Conservation (phyloP, 192 early-diverging fungal species). For the Podila horticola region DNA sequence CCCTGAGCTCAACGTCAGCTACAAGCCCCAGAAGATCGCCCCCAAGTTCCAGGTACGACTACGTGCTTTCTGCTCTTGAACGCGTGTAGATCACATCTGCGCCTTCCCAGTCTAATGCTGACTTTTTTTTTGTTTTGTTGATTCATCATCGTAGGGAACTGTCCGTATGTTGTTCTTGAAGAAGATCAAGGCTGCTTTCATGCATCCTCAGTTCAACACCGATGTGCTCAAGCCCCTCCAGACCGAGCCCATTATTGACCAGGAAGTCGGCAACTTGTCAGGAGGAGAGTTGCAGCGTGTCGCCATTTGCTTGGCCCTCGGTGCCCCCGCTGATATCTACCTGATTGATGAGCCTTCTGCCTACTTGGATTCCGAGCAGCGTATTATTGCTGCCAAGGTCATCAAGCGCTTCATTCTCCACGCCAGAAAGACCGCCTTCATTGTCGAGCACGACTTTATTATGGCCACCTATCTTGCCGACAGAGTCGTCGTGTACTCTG, state of each 20-base stretch:
- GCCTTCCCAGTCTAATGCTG: not conserved
- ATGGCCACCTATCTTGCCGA: slow-evolving; percentile 99
- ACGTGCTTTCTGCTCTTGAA: not conserved
- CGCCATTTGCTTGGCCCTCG: slow-evolving; percentile 90
- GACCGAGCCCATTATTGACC: slow-evolving; percentile 94
- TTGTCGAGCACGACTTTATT: slow-evolving; percentile 99
- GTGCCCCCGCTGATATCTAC: slow-evolving; percentile 94
- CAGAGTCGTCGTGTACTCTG: slow-evolving; percentile 95
- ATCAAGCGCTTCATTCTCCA: slow-evolving; percentile 98
- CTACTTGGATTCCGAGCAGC: slow-evolving; percentile 98
- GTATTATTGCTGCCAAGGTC: slow-evolving; percentile 98
- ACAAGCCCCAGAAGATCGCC: slow-evolving; percentile 99
- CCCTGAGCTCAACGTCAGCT: slow-evolving; percentile 89
- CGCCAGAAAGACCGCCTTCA: slow-evolving; percentile 96
- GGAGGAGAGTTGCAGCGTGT: slow-evolving; percentile 99
- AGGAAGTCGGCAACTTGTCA: slow-evolving; percentile 86
- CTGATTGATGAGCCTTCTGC: slow-evolving; percentile 98
- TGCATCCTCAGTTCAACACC: slow-evolving; percentile 95
- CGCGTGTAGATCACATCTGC: not conserved
- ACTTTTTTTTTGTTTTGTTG: slow-evolving; percentile 1
- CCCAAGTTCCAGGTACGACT: slow-evolving; percentile 79
- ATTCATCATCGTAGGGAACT: slow-evolving; percentile 63
- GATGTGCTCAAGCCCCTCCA: slow-evolving; percentile 95
- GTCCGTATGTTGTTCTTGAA: slow-evolving; percentile 93
- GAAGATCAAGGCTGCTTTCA: slow-evolving; percentile 85